Evolutionary conservation across 768 basidiomycete species (phyloP).

Genomic region (Termitomyces sp.): DNA sequence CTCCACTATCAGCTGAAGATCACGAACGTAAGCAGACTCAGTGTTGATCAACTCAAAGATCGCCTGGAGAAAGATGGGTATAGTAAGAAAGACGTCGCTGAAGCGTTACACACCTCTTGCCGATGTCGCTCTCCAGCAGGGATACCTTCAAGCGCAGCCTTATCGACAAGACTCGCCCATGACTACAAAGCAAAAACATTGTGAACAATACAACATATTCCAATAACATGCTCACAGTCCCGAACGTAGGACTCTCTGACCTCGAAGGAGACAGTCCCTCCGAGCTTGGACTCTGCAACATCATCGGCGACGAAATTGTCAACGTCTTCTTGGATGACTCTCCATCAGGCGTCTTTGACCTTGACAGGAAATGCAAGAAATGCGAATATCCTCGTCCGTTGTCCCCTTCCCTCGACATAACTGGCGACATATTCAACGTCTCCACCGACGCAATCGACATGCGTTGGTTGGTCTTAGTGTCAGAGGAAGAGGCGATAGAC

Average conservation of each 20-base stretch:
- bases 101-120: slow-evolving; percentile 59
- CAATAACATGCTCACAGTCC: slow-evolving; percentile 40
- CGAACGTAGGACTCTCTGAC: slow-evolving; percentile 59
- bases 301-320: slow-evolving; percentile 67
- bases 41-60: slow-evolving; percentile 95
- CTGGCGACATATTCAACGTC: slow-evolving; percentile 36
- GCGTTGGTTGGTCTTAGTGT: slow-evolving; percentile 28
- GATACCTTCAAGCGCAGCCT: slow-evolving; percentile 75
- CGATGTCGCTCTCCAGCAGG: slow-evolving; percentile 74
- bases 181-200: slow-evolving; percentile 39
- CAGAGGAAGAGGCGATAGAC: slow-evolving; percentile 49
- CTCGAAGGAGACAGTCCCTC: slow-evolving; percentile 25
- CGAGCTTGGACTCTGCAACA: slow-evolving; percentile 24
- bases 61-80: slow-evolving; percentile 36
- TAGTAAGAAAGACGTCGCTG: not conserved
- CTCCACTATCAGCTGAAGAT: slow-evolving; percentile 89
- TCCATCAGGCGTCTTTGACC: slow-evolving; percentile 51
- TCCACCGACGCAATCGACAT: slow-evolving; percentile 66
- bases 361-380: slow-evolving; percentile 60
- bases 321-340: slow-evolving; percentile 35
- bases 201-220: slow-evolving; percentile 1
- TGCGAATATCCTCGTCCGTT: slow-evolving; percentile 37
- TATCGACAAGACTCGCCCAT: slow-evolving; percentile 91
- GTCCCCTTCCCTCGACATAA: slow-evolving; percentile 27
- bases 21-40: slow-evolving; percentile 85